Percentiles rank a stretch among this genome's conserved stretches.
phyloP scores from a whole-genome alignment of 768 basidiomycete species.

The Russula sp. region DNA sequence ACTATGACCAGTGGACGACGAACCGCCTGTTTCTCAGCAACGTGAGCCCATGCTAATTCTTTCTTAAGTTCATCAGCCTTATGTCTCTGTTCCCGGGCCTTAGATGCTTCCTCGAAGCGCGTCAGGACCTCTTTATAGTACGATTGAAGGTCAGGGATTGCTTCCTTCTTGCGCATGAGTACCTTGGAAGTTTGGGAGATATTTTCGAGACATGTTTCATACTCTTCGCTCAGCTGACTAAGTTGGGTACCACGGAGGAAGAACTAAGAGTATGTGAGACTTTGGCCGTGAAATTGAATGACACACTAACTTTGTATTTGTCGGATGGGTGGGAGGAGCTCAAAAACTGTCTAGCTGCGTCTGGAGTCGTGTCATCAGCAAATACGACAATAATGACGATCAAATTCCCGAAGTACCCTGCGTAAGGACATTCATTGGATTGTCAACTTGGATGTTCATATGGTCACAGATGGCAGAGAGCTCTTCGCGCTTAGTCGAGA shows the following conservation, averaged over 20 bases:
- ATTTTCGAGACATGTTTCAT: constrained; percentile 67
- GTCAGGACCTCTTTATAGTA: constrained; percentile 48
- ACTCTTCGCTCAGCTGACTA: constrained; percentile 79
- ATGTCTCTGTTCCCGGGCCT: constrained; percentile 61
- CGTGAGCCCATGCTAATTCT: constrained; percentile 85
- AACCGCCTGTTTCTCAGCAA: constrained; percentile 61
- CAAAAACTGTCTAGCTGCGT: constrained; percentile 54
- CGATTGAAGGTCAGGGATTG: constrained; percentile 66
- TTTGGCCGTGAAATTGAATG: neutral
- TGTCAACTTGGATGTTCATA: constrained; percentile 96
- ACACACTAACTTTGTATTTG: constrained; percentile 71
- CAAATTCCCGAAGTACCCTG: constrained; percentile 44
- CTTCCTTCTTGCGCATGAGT: constrained; percentile 63
- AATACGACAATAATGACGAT: neutral
- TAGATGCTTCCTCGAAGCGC: constrained; percentile 65
- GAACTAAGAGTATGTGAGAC: constrained; percentile 45
- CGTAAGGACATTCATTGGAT: constrained; percentile 90
- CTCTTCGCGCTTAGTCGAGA: constrained; percentile 78
- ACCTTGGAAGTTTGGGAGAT: constrained; percentile 61
- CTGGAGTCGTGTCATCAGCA: neutral
- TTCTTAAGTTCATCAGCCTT: constrained; percentile 65
- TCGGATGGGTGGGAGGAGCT: constrained; percentile 71
- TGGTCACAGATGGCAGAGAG: constrained; percentile 84
- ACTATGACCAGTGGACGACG: constrained; percentile 21
- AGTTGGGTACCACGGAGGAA: constrained; percentile 93